These are phyloP conservation scores for Apophysomyces sp. DNA, from an alignment of 371 early-diverging fungal species.

Conservation along the genomic window DNA sequence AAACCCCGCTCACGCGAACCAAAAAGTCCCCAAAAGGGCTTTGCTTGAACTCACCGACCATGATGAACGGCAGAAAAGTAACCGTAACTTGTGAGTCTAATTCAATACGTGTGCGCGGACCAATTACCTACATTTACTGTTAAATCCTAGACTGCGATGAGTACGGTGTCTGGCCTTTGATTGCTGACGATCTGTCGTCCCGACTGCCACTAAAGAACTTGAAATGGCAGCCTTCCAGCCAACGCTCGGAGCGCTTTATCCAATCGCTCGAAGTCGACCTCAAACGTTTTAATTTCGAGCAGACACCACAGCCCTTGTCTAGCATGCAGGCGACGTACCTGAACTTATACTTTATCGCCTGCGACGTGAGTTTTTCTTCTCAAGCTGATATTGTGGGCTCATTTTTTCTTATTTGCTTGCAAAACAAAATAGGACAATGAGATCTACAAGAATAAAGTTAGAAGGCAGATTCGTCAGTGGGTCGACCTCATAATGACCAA, in stretches of 20 bases:
- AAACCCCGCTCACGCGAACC: neutral
- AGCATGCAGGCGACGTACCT: conserved; percentile 67
- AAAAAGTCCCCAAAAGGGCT: neutral
- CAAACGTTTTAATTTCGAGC: conserved; percentile 58
- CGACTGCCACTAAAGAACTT: conserved; percentile 84
- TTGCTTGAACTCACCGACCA: neutral
- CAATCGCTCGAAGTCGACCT: conserved; percentile 69
- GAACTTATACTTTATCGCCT: conserved; percentile 81
- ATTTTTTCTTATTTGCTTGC: too few relatives aligned
- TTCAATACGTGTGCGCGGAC: too few relatives aligned
- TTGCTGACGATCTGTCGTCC: conserved; percentile 67
- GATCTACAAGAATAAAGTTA: conserved; percentile 71
- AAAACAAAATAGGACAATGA: conserved; percentile 71
- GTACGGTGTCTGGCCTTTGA: conserved; percentile 73
- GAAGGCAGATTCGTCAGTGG: conserved; percentile 84
- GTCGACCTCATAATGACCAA: conserved; percentile 69
- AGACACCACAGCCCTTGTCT: conserved; percentile 56
- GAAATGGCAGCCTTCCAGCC: conserved; percentile 79
- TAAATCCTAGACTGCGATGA: conserved; percentile 66
- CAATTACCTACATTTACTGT: neutral
- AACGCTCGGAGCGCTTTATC: conserved; percentile 60
- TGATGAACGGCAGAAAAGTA: conserved; percentile 40
- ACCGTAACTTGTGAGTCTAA: conserved; percentile 37
- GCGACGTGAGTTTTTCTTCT: conserved; percentile 58
- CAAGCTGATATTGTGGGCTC: neutral